A percentile compares a stretch with the other conserved stretches of the same genome.
Evolutionary conservation across 306 rosid genomes (phyloP).

Genomic region (Fragaria nilgerrensis): DNA sequence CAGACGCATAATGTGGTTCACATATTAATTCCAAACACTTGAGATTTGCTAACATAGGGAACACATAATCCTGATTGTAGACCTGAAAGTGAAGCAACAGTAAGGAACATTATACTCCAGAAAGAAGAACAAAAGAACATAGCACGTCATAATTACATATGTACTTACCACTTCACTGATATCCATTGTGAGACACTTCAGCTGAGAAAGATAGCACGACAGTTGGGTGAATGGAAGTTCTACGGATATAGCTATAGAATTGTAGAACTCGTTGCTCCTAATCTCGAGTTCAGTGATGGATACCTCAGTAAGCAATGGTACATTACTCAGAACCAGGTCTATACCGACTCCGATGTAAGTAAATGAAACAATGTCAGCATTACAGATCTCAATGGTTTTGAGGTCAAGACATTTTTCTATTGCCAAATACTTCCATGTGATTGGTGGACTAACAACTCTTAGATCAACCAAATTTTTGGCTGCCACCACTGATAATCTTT

Average conservation of each 20-base stretch:
- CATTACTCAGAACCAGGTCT: neutral
- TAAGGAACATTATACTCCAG: neutral
- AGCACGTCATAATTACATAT: neutral
- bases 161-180: neutral
- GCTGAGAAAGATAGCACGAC: neutral
- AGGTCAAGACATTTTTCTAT: neutral
- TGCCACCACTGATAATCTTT: neutral
- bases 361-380: neutral
- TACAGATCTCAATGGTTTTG: neutral
- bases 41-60: neutral
- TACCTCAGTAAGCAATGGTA: slow-evolving; percentile 1
- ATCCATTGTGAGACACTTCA: neutral
- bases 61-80: neutral
- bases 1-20: neutral
- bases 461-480: neutral
- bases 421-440: neutral
- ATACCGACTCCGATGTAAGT: neutral
- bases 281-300: neutral
- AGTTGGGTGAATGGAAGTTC: neutral
- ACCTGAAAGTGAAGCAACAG: neutral
- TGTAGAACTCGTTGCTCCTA: neutral
- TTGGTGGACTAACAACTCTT: neutral
- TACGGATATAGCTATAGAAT: neutral
- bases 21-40: neutral
- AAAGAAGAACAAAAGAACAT: neutral